Percentiles rank a stretch among this genome's conserved stretches.
phyloP scores from a whole-genome alignment of 306 rosid genomes.

The Lotus japonicus region DNA sequence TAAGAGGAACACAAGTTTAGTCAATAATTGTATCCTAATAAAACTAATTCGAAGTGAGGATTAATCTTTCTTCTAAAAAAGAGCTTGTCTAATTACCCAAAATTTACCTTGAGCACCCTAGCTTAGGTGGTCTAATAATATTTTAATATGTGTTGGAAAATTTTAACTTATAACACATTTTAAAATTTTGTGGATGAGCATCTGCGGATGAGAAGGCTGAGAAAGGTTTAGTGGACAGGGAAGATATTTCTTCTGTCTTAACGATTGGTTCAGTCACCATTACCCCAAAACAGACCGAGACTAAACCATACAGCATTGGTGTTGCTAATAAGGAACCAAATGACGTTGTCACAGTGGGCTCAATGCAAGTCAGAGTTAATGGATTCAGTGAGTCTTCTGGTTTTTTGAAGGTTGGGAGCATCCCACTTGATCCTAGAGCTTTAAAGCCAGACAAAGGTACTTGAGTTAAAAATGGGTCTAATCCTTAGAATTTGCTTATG shows the following conservation, averaged over 20 bases:
- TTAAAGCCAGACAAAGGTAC: constrained; percentile 36
- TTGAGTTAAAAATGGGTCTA: constrained; percentile 31
- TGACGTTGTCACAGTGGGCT: constrained; percentile 65
- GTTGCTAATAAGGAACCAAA: constrained; percentile 18
- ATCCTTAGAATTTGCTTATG: constrained; percentile 12
- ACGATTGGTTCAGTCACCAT: constrained; percentile 66
- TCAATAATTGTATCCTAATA: too few species aligned
- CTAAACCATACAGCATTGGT: constrained; percentile 22
- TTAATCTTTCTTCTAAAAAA: too few species aligned
- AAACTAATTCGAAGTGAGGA: too few species aligned
- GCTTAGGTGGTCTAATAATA: too few species aligned
- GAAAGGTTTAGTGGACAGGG: constrained; percentile 21
- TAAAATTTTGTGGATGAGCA: constrained; percentile 27
- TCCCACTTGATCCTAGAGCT: constrained; percentile 60
- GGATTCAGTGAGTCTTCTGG: constrained; percentile 46
- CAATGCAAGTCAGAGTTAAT: constrained; percentile 63
- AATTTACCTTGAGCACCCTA: too few species aligned
- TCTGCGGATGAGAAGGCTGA: too few species aligned
- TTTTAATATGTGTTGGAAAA: too few species aligned
- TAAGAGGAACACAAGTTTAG: too few species aligned
- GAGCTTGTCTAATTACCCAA: too few species aligned
- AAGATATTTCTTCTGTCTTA: constrained; percentile 39
- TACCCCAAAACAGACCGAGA: constrained; percentile 38
- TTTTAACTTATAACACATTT: too few species aligned
- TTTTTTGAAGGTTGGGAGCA: constrained; percentile 67